Evolutionary conservation across 371 early-diverging fungal genomes (phyloP).

Genomic region (Chytridiales sp.): DNA sequence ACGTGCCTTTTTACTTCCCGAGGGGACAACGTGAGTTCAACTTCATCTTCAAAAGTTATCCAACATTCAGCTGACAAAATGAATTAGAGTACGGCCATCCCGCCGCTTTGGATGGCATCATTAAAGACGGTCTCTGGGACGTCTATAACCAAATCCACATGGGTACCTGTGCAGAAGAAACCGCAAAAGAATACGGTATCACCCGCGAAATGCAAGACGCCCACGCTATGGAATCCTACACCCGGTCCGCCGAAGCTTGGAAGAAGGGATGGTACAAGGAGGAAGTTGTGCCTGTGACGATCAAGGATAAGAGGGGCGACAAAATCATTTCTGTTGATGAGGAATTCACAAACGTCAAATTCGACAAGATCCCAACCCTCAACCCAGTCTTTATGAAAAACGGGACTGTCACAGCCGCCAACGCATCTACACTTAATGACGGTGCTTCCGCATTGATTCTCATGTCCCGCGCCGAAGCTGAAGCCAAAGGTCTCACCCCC

Average conservation of each 20-base stretch:
- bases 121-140: conserved; percentile 91
- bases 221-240: conserved; percentile 86
- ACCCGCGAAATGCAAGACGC: conserved; percentile 88
- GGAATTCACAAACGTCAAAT: conserved; percentile 55
- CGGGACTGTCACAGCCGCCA: conserved; percentile 96
- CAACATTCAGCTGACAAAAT: conserved; percentile 62
- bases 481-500: conserved; percentile 74
- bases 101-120: conserved; percentile 78
- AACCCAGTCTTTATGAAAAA: conserved; percentile 84
- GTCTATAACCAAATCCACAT: conserved; percentile 69
- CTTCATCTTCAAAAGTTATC: conserved; percentile 36
- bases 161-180: conserved; percentile 84
- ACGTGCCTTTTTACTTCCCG: conserved; percentile 83
- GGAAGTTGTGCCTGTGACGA: conserved; percentile 87
- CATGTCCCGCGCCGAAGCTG: conserved; percentile 73
- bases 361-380: conserved; percentile 77
- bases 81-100: conserved; percentile 80
- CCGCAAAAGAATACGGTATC: conserved; percentile 77
- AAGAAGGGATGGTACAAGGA: conserved; percentile 68
- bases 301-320: conserved; percentile 51
- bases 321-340: conserved; percentile 41
- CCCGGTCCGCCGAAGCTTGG: conserved; percentile 85
- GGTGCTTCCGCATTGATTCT: conserved; percentile 92
- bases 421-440: conserved; percentile 93
- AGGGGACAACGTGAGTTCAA: conserved; percentile 40